Percentiles rank a stretch among this genome's conserved stretches.
Conservation (phyloP, 2,329 filamentous ascomycete genomes). For the Alternaria sp. region DNA sequence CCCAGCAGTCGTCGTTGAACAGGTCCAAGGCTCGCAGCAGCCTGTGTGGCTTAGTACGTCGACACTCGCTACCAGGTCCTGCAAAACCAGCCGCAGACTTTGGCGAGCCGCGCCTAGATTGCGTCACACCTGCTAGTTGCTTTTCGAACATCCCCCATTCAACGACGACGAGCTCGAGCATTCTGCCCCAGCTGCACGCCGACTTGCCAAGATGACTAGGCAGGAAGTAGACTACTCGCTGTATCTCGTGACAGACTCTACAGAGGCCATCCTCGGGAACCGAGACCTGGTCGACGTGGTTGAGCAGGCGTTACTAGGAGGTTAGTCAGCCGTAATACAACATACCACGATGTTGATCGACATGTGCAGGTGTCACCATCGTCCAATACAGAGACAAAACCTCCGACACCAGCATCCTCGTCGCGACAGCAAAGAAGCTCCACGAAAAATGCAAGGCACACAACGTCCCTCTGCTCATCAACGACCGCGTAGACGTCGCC, state of each 20-base stretch:
- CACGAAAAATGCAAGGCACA: slow-evolving; percentile 72
- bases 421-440: slow-evolving; percentile 72
- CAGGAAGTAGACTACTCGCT: slow-evolving; percentile 74
- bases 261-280: slow-evolving; percentile 77
- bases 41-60: not conserved
- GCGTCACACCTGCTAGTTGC: slow-evolving; percentile 3
- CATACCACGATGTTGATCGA: not conserved
- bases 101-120: not conserved
- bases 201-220: slow-evolving; percentile 33
- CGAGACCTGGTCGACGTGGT: slow-evolving; percentile 76
- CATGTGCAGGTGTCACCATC: slow-evolving; percentile 67
- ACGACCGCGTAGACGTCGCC: slow-evolving; percentile 90
- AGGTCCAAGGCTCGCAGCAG: not conserved
- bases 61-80: not conserved
- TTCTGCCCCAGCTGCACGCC: slow-evolving; percentile 1
- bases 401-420: slow-evolving; percentile 73
- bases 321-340: slow-evolving; percentile 48
- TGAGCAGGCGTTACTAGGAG: slow-evolving; percentile 75
- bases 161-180: not conserved
- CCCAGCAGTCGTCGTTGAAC: not conserved
- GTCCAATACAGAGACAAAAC: slow-evolving; percentile 93
- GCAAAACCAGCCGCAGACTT: not conserved
- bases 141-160: not conserved
- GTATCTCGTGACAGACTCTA: slow-evolving; percentile 93
- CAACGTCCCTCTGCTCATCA: slow-evolving; percentile 83